Base-by-base conservation (phyloP, 2,329 filamentous ascomycete species). In the Thielaviopsis populi region DNA sequence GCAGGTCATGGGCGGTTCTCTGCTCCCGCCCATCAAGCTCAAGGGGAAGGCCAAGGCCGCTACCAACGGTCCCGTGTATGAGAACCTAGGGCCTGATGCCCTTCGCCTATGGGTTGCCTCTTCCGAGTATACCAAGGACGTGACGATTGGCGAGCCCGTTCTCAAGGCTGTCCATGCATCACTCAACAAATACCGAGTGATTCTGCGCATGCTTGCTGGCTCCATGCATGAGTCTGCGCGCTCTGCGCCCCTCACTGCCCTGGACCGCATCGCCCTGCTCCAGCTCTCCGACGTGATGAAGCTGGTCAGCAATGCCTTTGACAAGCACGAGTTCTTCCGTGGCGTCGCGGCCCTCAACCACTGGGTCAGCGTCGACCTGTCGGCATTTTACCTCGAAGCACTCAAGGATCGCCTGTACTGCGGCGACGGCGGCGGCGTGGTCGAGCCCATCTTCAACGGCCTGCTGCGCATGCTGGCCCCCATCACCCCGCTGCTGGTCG, bases 341-440 rank as follows among this genome's bases (percentile, higher is more conserved):
- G 91, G 82, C 13, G 78, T 91, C 5, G 83, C 79, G 66, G 75
- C 80, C 3, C 79, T 97, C 68, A 95, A 91, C 73, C 82, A 83
- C 67, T 96, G 91, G 85, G 80, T 95, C 66, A 84, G 85, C 63
- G 84, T 80, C 27, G 89, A 96, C 68, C 80, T 99, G 27, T 96
- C 91, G 0, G 87, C 92, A 0, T 95, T 96, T 73, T 99, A 97
- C 73, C 83, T 99, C 65, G 94, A 99, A 74, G 85, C 88, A 0
- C 79, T 91, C 69, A 99, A 99, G 74, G 94, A 99, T 70, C 81
- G 89, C 2, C 78, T 97, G 1, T 99, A 99, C 76, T 94, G 91
- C 56, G 89, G 88, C 37, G 82, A 85, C 66, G 82, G 82, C 15
- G 79, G 81, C 15, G 86, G 87, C 58, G 78, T 81, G 3, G 74